These are phyloP conservation scores for Talaromyces sp. DNA, from an alignment of 2,329 filamentous ascomycete species.

Conservation along the genomic window DNA sequence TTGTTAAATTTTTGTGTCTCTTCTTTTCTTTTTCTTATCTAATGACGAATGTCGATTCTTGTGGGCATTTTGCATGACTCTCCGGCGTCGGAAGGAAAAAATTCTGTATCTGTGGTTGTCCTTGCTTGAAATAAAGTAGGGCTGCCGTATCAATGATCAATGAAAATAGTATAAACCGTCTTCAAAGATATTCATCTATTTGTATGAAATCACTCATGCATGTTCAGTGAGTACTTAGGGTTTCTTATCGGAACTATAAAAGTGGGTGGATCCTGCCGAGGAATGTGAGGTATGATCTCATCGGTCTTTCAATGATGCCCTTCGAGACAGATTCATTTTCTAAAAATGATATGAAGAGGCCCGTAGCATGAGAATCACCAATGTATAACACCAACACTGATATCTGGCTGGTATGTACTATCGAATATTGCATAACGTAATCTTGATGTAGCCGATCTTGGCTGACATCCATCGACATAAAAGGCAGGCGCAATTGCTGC, in stretches of 20 bases:
- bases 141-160: constrained; percentile 1
- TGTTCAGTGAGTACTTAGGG: neutral
- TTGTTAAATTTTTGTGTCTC: constrained; percentile 23
- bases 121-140: constrained; percentile 11
- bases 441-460: neutral
- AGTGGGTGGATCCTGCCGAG: neutral
- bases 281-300: constrained; percentile 12
- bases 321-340: neutral
- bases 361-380: neutral
- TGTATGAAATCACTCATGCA: no score
- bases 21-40: constrained; percentile 9
- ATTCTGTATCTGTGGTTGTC: constrained; percentile 22
- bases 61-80: constrained; percentile 37
- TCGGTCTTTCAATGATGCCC: neutral
- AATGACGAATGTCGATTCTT: constrained; percentile 19
- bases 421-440: neutral
- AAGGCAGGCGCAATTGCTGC: constrained; percentile 82
- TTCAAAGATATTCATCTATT: neutral
- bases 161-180: constrained; percentile 4
- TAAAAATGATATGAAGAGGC: neutral
- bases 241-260: constrained; percentile 10
- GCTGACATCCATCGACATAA: neutral
- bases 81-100: constrained; percentile 42
- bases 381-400: constrained; percentile 56
- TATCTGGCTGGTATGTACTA: constrained; percentile 53